Percentiles rank a stretch among this genome's conserved stretches.
phyloP scores from a whole-genome alignment of 345 rosid genomes.

The Eucalyptus camaldulensis region DNA sequence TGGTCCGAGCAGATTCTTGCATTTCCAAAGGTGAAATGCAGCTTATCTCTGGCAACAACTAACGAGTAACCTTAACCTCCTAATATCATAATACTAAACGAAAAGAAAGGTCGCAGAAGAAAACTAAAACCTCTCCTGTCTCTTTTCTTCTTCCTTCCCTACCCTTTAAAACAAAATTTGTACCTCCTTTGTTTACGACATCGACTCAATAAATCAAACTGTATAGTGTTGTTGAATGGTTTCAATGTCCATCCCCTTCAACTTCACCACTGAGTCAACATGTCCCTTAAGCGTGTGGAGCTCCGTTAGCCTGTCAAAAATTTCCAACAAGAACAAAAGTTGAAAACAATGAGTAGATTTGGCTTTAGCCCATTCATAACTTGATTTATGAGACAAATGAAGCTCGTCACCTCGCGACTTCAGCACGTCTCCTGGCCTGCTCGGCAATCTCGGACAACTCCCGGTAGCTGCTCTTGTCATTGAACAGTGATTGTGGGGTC shows the following conservation, averaged over 20 bases:
- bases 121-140: not conserved
- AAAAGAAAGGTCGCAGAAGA: not conserved
- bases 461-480: constrained; percentile 7
- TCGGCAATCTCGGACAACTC: constrained; percentile 23
- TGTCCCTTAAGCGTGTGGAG: constrained; percentile 32
- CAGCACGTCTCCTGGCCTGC: constrained; percentile 36
- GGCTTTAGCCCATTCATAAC: not conserved
- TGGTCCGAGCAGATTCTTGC: not conserved
- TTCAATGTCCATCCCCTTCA: constrained; percentile 31
- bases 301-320: constrained; percentile 17
- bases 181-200: not conserved
- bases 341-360: not conserved
- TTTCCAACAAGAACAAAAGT: not conserved
- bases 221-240: constrained; percentile 32
- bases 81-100: not conserved
- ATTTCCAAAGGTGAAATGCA: not conserved
- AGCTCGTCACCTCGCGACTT: constrained; percentile 17
- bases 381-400: not conserved
- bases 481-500: not conserved
- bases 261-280: constrained; percentile 27
- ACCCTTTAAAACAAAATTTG: not conserved
- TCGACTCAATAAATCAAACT: not conserved
- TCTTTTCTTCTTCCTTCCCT: not conserved
- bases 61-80: not conserved
- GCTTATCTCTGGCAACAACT: not conserved